These are phyloP conservation scores for Polyporus arcularius DNA, from an alignment of 768 basidiomycete species.

Conservation along the genomic window DNA sequence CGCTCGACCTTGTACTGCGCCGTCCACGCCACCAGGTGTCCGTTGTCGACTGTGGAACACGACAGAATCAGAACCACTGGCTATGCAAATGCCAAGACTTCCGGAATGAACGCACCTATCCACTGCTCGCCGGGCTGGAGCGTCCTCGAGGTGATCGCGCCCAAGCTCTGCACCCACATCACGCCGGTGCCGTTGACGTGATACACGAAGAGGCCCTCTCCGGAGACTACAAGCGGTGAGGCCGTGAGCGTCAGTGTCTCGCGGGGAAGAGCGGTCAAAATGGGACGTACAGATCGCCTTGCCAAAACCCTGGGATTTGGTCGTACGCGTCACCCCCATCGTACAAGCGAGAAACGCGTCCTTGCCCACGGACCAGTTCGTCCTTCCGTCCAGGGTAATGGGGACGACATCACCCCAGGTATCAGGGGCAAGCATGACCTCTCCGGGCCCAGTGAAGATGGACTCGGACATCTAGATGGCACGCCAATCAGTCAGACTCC, in stretches of 20 bases:
- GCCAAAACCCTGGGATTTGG: constrained; percentile 31
- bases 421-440: constrained; percentile 35
- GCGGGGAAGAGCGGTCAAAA: background rate
- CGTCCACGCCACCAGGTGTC: constrained; percentile 39
- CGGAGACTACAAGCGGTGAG: constrained; percentile 30
- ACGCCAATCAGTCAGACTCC: background rate
- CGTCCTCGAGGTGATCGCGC: constrained; percentile 32
- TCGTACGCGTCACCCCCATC: constrained; percentile 23
- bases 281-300: constrained; percentile 32
- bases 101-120: constrained; percentile 26
- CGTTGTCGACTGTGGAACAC: constrained; percentile 30
- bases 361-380: constrained; percentile 32
- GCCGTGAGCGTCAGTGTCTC: background rate
- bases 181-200: constrained; percentile 29
- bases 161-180: constrained; percentile 34
- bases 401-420: constrained; percentile 37
- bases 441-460: constrained; percentile 32
- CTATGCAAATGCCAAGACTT: background rate
- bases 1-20: constrained; percentile 35
- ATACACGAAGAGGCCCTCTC: constrained; percentile 34
- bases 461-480: constrained; percentile 27
- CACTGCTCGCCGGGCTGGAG: constrained; percentile 33
- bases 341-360: constrained; percentile 35
- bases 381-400: constrained; percentile 30
- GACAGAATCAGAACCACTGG: background rate